phyloP scores from a whole-genome alignment of 805 yeast genomes.

The Nakazawaea sp. region DNA sequence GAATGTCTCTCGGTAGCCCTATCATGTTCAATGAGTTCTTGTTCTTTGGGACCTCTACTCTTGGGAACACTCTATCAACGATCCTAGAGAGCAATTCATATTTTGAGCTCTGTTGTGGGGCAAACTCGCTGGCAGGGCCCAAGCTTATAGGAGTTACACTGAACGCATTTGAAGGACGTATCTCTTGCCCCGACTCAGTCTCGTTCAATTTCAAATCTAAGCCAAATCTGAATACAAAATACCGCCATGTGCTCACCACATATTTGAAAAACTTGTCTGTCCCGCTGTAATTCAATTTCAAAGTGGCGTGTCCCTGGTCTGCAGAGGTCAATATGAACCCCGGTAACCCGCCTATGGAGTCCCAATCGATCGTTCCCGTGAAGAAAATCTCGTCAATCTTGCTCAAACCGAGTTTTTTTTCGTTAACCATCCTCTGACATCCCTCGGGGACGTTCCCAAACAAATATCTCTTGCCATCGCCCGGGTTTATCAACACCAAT shows the following conservation, averaged over 20 bases:
- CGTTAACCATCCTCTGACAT: conserved; percentile 66
- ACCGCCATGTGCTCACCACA: conserved; percentile 75
- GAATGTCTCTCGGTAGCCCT: conserved; percentile 1
- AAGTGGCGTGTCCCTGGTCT: conserved; percentile 61
- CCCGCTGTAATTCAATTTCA: conserved; percentile 50
- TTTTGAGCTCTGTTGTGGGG: background rate
- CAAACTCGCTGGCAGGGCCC: background rate
- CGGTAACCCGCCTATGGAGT: conserved; percentile 84
- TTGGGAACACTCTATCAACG: conserved; percentile 51
- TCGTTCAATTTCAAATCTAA: conserved; percentile 37
- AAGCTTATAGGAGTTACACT: conserved; percentile 3
- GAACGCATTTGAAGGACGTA: conserved; percentile 3
- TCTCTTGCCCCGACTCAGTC: conserved; percentile 13
- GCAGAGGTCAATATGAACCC: conserved; percentile 79
- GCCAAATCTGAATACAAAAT: conserved; percentile 77
- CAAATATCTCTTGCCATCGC: conserved; percentile 49
- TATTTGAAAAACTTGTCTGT: conserved; percentile 35
- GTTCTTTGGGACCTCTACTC: background rate
- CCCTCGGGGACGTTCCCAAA: conserved; percentile 87
- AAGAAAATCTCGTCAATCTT: conserved; percentile 62
- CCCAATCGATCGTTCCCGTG: conserved; percentile 76
- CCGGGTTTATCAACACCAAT: conserved; percentile 38
- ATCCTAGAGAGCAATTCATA: conserved; percentile 19
- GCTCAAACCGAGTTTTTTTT: conserved; percentile 48
- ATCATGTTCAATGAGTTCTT: background rate